These are phyloP conservation scores for Hirsutella rhossiliensis DNA, from an alignment of 2,329 filamentous ascomycete genomes.

Conservation along the genomic window DNA sequence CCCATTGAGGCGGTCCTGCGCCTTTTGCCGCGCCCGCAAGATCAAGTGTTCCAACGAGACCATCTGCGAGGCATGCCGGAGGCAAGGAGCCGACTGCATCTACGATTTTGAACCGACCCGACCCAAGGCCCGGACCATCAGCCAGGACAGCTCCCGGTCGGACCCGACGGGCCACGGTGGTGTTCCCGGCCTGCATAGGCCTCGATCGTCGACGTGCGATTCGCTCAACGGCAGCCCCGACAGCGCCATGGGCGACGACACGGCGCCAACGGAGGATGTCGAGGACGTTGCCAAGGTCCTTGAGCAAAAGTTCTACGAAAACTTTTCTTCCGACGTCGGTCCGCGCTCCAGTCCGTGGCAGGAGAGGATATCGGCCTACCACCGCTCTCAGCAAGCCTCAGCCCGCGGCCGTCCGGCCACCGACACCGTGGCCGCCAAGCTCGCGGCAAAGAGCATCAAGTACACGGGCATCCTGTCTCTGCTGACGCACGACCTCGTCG, in stretches of 20 bases:
- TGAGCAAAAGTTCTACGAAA: constrained; percentile 17
- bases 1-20: constrained; percentile 20
- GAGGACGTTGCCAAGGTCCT: constrained; percentile 17
- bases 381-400: constrained; percentile 6
- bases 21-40: constrained; percentile 24
- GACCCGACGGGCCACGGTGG: constrained; percentile 5
- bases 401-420: constrained; percentile 2
- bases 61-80: constrained; percentile 23
- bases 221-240: constrained; percentile 13
- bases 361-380: constrained; percentile 8
- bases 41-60: constrained; percentile 26
- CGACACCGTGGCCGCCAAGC: constrained; percentile 3
- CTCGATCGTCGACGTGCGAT: constrained; percentile 12
- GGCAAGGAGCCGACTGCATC: constrained; percentile 23
- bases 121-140: constrained; percentile 14
- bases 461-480: constrained; percentile 15
- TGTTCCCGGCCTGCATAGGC: constrained; percentile 10
- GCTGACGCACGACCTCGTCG: constrained; percentile 18
- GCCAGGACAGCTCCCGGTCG: constrained; percentile 12
- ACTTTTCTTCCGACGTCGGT: constrained; percentile 9
- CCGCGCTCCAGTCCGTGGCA: constrained; percentile 10
- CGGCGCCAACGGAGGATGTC: constrained; percentile 4
- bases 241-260: constrained; percentile 11
- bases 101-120: constrained; percentile 23
- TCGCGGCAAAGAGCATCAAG: constrained; percentile 8